Evolutionary conservation across 1,139 yeast species (phyloP).

Genomic region (Candida pseudoviswanathii): DNA sequence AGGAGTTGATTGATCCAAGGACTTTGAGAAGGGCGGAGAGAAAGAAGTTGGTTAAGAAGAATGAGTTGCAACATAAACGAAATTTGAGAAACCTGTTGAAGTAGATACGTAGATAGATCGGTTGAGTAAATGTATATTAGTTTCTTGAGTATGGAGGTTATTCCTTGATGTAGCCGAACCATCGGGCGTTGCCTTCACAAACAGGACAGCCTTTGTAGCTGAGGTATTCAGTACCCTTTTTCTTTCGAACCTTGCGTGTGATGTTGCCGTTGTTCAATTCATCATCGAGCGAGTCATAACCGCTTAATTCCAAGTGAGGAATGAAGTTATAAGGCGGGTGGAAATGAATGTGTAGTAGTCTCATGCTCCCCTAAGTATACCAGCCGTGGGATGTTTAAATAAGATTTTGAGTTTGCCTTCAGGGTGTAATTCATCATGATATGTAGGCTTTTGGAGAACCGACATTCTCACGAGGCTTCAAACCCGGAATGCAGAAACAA

Average conservation of each 20-base stretch:
- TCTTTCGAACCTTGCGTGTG: not conserved
- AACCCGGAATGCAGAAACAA: too few species aligned
- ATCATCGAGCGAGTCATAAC: conserved; percentile 4
- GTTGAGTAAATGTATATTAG: not conserved
- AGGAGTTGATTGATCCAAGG: conserved; percentile 87
- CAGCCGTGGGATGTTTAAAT: too few species aligned
- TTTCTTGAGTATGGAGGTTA: too few species aligned
- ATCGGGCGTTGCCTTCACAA: conserved; percentile 14
- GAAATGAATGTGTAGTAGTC: conserved; percentile 6
- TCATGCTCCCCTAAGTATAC: not conserved
- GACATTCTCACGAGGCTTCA: too few species aligned
- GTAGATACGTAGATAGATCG: not conserved
- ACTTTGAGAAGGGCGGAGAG: conserved; percentile 78
- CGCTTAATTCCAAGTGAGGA: conserved; percentile 6
- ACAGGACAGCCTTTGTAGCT: conserved; percentile 3
- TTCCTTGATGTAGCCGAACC: not conserved
- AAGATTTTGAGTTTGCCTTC: too few species aligned
- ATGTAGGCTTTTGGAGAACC: too few species aligned
- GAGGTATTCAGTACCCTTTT: conserved; percentile 5
- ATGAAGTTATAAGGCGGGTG: conserved; percentile 4
- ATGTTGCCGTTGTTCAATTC: conserved; percentile 4
- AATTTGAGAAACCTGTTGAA: conserved; percentile 51
- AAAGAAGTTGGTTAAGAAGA: conserved; percentile 82
- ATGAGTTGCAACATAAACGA: conserved; percentile 83
- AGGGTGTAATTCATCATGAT: too few species aligned